Evolutionary conservation across 1,284 basidiomycete genomes (phyloP).

Genomic region (Ceratobasidium papillatum): DNA sequence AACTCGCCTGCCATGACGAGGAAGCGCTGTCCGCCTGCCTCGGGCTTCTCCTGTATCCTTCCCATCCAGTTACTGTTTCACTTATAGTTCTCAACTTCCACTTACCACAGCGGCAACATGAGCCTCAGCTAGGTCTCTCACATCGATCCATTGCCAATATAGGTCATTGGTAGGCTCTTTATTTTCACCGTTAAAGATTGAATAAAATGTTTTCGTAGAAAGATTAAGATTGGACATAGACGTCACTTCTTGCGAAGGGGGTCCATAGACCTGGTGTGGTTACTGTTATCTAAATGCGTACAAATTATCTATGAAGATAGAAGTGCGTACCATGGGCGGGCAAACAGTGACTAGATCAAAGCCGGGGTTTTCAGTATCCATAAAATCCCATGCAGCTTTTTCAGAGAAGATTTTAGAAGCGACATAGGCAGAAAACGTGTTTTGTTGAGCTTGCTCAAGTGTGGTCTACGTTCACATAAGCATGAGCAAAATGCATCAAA

Average conservation of each 20-base stretch:
- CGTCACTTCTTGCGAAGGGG: slow-evolving; percentile 35
- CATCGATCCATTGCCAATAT: slow-evolving; percentile 40
- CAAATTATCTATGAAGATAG: not conserved
- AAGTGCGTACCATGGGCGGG: slow-evolving; percentile 41
- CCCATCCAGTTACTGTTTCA: too few species aligned
- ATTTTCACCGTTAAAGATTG: slow-evolving; percentile 35
- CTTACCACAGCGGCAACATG: slow-evolving; percentile 27
- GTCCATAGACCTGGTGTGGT: slow-evolving; percentile 32
- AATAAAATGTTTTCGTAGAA: slow-evolving; percentile 20
- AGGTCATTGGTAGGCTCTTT: not conserved
- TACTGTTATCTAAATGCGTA: not conserved
- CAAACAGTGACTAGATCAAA: slow-evolving; percentile 43
- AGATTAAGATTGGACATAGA: slow-evolving; percentile 22
- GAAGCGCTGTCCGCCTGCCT: slow-evolving; percentile 38
- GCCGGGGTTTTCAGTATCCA: slow-evolving; percentile 42
- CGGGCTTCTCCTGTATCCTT: slow-evolving; percentile 27
- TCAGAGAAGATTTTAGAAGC: slow-evolving; percentile 50
- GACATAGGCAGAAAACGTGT: slow-evolving; percentile 46
- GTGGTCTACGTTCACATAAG: slow-evolving; percentile 44
- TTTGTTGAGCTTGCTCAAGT: slow-evolving; percentile 24
- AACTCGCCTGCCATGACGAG: slow-evolving; percentile 39
- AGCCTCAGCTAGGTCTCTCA: slow-evolving; percentile 22
- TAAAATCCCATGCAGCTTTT: slow-evolving; percentile 44
- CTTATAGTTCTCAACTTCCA: not conserved
- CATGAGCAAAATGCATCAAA: slow-evolving; percentile 53